Evolutionary conservation across 495 filamentous ascomycete genomes (phyloP), one percentile per base, ranked within the genome.

Genomic region (Penicillium soppii): DNA sequence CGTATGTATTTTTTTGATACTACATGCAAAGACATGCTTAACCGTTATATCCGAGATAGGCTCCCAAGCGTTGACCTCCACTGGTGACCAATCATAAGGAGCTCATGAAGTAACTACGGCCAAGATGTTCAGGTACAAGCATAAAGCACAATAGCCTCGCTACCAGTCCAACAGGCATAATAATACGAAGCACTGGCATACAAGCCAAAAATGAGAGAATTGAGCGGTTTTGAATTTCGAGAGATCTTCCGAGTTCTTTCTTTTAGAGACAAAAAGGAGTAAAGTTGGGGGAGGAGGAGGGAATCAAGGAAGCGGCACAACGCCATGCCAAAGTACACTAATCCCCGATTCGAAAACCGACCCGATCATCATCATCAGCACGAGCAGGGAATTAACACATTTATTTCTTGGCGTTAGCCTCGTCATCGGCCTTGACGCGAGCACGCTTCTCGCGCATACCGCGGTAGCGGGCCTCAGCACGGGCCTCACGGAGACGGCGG

Each of bases 391-490:
- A 67, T 70, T 61, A 59, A 48, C 68, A 74, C 72, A 74, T 77
- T 82, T 95, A 97, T 88, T 98, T 87, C 82, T 88, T 97, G 82
- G 85, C 84, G 63, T 85, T 84, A 70, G 81, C 81, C 53, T 86
- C 89, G 76, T 95, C 95, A 47, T 91, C 88, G 62, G 88, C 90
- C 88, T 96, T 96, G 52, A 85, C 88, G 84, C 86, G 88, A 49
- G 82, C 86, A 65, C 94, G 84, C 91, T 97, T 97, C 82, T 94
- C 91, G 70, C 91, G 86, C 64, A 81, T 79, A 66, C 94, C 94
- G 29, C 81, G 68, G 61, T 88, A 76, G 68, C 91, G 85, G 57
- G 89, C 88, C 65, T 95, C 90, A 66, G 84, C 86, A 73, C 92
- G 83, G 54, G 90, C 88, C 59, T 89, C 82, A 69, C 94, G 88